A percentile compares a stretch with the other conserved stretches of the same genome.
Evolutionary conservation across 2,329 filamentous ascomycete genomes (phyloP).

Genomic region (Paracorniculantispora psalliotae): DNA sequence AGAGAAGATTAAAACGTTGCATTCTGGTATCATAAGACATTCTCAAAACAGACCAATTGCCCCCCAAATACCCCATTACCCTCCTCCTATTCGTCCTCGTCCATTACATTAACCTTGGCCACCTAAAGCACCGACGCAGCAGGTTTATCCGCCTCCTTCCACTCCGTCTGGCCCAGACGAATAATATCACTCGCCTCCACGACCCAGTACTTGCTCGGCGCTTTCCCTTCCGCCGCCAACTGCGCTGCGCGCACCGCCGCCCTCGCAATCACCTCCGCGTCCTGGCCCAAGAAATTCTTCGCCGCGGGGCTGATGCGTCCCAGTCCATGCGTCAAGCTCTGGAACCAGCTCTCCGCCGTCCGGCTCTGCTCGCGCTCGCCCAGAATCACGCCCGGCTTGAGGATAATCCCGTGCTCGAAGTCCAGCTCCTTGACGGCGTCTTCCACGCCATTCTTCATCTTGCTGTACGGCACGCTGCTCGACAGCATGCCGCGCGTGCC

Average conservation of each 20-base stretch:
- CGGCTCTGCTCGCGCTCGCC: conserved; percentile 62
- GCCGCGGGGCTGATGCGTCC: conserved; percentile 49
- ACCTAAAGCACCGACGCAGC: neutral
- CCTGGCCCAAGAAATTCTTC: conserved; percentile 67
- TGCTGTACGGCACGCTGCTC: conserved; percentile 45
- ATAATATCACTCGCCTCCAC: conserved; percentile 59
- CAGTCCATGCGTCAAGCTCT: conserved; percentile 50
- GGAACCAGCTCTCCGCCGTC: conserved; percentile 51
- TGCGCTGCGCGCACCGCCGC: conserved; percentile 59
- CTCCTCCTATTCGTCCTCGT: neutral
- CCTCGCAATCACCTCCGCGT: conserved; percentile 65
- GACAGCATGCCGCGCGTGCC: conserved; percentile 39
- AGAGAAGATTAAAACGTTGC: neutral
- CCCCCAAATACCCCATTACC: neutral
- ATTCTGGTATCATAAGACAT: conserved; percentile 2
- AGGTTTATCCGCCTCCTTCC: conserved; percentile 22
- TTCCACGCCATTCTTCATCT: conserved; percentile 87
- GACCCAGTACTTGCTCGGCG: conserved; percentile 56
- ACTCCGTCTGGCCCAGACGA: conserved; percentile 58
- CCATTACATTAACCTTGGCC: neutral
- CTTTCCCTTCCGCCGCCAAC: conserved; percentile 54
- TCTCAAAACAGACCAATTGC: neutral
- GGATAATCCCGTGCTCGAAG: conserved; percentile 74
- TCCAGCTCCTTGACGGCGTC: conserved; percentile 64
- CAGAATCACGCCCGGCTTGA: conserved; percentile 69